Evolutionary conservation across 805 yeast genomes (phyloP), one percentile per base, ranked within the genome.

Genomic region (Kazachstania psychrophila): DNA sequence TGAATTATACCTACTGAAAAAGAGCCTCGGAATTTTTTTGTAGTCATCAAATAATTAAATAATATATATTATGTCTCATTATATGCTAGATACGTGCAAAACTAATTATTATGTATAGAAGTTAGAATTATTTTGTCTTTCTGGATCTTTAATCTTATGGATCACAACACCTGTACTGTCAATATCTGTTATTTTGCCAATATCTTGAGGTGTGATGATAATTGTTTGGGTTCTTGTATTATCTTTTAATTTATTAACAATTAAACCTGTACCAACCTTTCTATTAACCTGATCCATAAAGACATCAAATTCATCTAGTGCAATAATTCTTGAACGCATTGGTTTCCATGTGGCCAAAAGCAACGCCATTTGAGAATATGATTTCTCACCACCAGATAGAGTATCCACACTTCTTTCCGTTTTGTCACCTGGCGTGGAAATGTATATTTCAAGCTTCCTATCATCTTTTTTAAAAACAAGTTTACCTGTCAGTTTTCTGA

Each of bases 261-360:
- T 77, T 43, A 88, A 61, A 33, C 73, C 69, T 54, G 92, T 75
- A 42, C 95, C 86, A 36, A 82, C 73, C 31, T 79, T 70, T 46
- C 98, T 71, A 54, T 88, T 87, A 13, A 86, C 84, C 33, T 86
- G 85, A 58, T 92, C 99, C 98, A 92, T 92, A 52, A 79, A 92
- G 15, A 92, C 98, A 61, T 92, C 99, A 57, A 83, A 92, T 59
- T 92, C 99, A 60, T 92, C 99, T 41, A 92, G 64, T 0, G 96
- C 96, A 41, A 94, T 73, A 14, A 92, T 72, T 39, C 83, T 74
- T 0, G 94, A 79, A 42, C 80, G 76, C 95, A 92, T 88, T 19
- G 85, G 79, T 45, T 77, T 76, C 99, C 99, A 92, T 20, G 94
- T 81, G 0, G 96, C 80, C 41, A 89, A 65, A 31, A 92, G 61